Base-by-base conservation (phyloP, 345 rosid species). In the Cardamine chenopodiifolia region DNA sequence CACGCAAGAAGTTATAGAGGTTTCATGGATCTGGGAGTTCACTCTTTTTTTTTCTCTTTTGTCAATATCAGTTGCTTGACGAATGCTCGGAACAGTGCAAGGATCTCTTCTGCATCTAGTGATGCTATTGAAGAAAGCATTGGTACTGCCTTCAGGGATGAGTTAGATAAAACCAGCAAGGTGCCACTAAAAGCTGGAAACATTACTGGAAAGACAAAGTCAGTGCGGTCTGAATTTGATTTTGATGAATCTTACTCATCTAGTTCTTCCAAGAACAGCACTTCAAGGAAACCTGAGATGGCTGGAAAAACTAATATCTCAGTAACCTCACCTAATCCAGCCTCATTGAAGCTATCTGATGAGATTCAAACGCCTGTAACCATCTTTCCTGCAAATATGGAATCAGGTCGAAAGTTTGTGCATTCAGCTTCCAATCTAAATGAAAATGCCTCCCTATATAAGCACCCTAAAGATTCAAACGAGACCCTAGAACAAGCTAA, bases 331-430 rank as follows among this genome's bases (percentile, higher is more conserved):
- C 86, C 86, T 40, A 72, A 71, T 66, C 90, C 86, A 12, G 86
- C 95, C 18, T 82, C 95, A 23, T 6, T 86, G 66, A 87, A 87
- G 75, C 77, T 91, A 67, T 82, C 83, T 28, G 89, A 88, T 67
- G 96, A 94, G 59, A 88, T 89, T 89, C 93, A 91, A 82, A 88
- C 95, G 49, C 93, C 92, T 17, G 91, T 86, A 68, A 89, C 96
- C 40, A 81, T 84, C 52, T 93, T 68, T 68, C 87, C 91, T 32
- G 66, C 86, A 63, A 78, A 80, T 64, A n/a, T 80, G n/a, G 89
- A 76, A 35, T 85, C 63, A 86, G 90, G 80, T 87, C 90, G 14
- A 87, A 89, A 89, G 65, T 86, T 82, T 74, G 92, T 86, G 22
- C 74, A 81, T 76, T 50, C 93, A 18, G 74, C 79, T 26, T 40